phyloP scores from a whole-genome alignment of 225 moss, liverwort and hornwort species.

The Asterella californica region DNA sequence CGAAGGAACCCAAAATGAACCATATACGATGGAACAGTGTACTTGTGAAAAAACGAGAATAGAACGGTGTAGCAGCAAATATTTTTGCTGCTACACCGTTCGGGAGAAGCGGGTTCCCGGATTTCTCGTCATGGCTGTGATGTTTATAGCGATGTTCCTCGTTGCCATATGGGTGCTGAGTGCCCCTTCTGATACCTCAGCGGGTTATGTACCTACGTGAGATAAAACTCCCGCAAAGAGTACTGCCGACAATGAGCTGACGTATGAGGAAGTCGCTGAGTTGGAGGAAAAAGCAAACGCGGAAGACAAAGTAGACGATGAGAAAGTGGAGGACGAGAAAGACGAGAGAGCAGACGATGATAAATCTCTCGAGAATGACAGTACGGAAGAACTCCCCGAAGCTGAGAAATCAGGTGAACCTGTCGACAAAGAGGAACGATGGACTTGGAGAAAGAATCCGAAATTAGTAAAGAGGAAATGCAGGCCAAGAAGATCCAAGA shows the following conservation, averaged over 20 bases:
- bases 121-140: constrained; percentile 39
- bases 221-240: constrained; percentile 3
- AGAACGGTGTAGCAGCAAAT: too few species aligned
- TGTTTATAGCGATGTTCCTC: constrained; percentile 53
- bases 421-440: not conserved
- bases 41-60: too few species aligned
- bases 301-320: constrained; percentile 6
- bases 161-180: constrained; percentile 67
- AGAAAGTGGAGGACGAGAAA: constrained; percentile 9
- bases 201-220: constrained; percentile 11
- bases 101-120: constrained; percentile 55
- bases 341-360: too few species aligned
- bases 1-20: too few species aligned
- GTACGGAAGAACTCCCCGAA: not conserved
- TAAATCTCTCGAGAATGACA: not conserved
- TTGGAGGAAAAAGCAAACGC: constrained; percentile 22
- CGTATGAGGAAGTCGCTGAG: not conserved
- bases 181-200: constrained; percentile 34
- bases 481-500: constrained; percentile 19
- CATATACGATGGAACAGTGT: too few species aligned
- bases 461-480: constrained; percentile 4
- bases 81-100: too few species aligned
- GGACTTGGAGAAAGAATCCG: not conserved
- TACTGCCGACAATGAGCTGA: not conserved
- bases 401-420: constrained; percentile 21